Evolutionary conservation across 2,329 filamentous ascomycete genomes (phyloP).

Genomic region (Arthrobotrys iridis): DNA sequence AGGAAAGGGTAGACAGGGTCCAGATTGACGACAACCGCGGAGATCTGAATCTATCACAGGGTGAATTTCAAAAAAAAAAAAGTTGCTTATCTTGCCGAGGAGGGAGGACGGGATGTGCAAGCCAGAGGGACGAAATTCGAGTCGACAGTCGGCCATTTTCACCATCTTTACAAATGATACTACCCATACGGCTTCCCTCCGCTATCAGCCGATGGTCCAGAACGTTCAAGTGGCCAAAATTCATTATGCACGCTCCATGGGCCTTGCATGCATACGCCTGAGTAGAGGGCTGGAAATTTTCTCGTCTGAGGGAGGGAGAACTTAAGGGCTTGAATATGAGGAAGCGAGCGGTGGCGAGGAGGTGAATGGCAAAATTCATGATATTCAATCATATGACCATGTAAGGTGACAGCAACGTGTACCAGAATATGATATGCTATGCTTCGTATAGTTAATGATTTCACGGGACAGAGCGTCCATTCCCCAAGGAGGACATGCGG

Average conservation of each 20-base stretch:
- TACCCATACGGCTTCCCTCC: not conserved
- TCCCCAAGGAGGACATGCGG: not conserved
- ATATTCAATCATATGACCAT: constrained; percentile 4
- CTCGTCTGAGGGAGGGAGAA: no score
- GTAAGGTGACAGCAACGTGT: constrained; percentile 1
- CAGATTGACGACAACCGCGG: constrained; percentile 10
- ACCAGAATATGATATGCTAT: constrained; percentile 2
- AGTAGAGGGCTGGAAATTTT: constrained; percentile 3
- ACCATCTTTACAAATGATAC: not conserved
- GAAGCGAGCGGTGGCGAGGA: not conserved
- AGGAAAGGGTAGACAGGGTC: constrained; percentile 4
- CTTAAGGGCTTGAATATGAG: not conserved
- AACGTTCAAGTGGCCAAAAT: not conserved
- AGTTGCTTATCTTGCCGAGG: constrained; percentile 15
- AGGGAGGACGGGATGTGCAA: not conserved
- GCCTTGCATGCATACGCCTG: not conserved
- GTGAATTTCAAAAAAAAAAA: not conserved
- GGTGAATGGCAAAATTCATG: constrained; percentile 6
- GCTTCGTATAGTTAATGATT: not conserved
- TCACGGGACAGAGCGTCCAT: not conserved
- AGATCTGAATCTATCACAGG: constrained; percentile 12
- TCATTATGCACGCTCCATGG: constrained; percentile 8
- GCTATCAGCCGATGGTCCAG: constrained; percentile 1
- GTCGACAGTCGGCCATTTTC: constrained; percentile 13
- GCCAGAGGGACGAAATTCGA: constrained; percentile 3